Conservation (phyloP, 768 basidiomycete species). For the Pleurotus tuoliensis region DNA sequence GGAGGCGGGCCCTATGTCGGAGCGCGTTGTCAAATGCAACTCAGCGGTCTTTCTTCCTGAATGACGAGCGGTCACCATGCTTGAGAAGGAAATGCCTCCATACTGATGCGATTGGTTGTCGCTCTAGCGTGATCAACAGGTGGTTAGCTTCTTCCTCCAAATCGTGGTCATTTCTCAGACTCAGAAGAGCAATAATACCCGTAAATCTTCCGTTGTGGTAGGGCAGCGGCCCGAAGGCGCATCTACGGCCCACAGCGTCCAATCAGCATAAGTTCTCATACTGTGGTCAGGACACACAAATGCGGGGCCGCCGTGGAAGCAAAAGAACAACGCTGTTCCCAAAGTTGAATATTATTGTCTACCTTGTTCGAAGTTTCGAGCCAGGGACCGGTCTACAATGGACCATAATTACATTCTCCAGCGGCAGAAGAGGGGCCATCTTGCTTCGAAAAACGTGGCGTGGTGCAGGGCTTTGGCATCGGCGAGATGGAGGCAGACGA, state of each 20-base stretch:
- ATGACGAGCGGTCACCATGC: neutral
- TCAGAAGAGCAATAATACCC: neutral
- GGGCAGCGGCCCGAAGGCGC: neutral
- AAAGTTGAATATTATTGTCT: no score
- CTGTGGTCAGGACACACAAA: no score
- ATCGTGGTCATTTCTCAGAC: neutral
- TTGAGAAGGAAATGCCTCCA: neutral
- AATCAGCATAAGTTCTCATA: no score
- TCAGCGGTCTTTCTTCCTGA: constrained; percentile 8
- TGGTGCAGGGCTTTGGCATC: no score
- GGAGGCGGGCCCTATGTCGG: neutral
- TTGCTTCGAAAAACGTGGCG: no score
- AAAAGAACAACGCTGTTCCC: no score
- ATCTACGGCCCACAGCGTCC: neutral
- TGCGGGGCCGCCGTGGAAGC: no score
- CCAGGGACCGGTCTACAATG: no score
- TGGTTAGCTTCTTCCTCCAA: neutral
- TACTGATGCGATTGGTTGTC: neutral
- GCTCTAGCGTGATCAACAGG: neutral
- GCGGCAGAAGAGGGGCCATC: no score
- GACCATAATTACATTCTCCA: no score
- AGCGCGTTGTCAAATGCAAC: neutral
- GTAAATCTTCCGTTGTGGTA: neutral
- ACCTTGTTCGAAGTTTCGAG: no score
- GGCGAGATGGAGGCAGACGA: no score